These are phyloP conservation scores for Podospora appendiculata DNA, from an alignment of 495 filamentous ascomycete genomes.

Conservation along the genomic window DNA sequence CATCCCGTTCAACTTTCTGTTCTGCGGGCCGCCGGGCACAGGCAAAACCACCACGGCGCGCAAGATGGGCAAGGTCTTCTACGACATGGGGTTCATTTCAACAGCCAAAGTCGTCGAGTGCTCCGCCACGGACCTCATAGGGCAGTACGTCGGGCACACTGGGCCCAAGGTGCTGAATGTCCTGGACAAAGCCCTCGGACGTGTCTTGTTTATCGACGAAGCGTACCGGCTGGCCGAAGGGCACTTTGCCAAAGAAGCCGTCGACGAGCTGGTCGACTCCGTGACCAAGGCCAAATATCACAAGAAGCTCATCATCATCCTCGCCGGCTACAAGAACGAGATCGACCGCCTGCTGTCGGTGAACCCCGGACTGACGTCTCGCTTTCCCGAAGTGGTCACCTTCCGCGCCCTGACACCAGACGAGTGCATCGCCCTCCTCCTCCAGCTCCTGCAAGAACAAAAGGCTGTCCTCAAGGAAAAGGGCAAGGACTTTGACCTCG, in stretches of 20 bases:
- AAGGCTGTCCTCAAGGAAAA: constrained; percentile 13
- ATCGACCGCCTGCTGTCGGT: constrained; percentile 62
- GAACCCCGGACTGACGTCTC: constrained; percentile 50
- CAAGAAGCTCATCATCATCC: constrained; percentile 61
- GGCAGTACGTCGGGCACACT: constrained; percentile 54
- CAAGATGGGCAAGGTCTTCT: constrained; percentile 67
- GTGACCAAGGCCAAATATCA: constrained; percentile 55
- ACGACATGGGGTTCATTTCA: constrained; percentile 59
- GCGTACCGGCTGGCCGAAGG: constrained; percentile 54
- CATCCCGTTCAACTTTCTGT: constrained; percentile 37
- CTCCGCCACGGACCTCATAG: constrained; percentile 56
- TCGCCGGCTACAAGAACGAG: constrained; percentile 65
- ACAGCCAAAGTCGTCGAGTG: constrained; percentile 48
- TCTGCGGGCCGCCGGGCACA: constrained; percentile 46
- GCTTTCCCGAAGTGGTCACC: constrained; percentile 52
- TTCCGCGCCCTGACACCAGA: constrained; percentile 38
- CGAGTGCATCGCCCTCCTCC: constrained; percentile 40
- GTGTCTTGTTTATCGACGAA: constrained; percentile 62
- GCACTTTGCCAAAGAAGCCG: constrained; percentile 59
- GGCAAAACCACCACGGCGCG: constrained; percentile 68
- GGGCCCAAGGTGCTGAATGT: constrained; percentile 53
- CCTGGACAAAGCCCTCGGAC: constrained; percentile 53
- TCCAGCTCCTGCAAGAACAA: constrained; percentile 10
- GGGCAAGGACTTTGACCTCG: constrained; percentile 27
- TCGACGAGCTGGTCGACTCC: constrained; percentile 65